Conservation (phyloP, 208 protist genomes). For the Naegleria gruberi region DNA sequence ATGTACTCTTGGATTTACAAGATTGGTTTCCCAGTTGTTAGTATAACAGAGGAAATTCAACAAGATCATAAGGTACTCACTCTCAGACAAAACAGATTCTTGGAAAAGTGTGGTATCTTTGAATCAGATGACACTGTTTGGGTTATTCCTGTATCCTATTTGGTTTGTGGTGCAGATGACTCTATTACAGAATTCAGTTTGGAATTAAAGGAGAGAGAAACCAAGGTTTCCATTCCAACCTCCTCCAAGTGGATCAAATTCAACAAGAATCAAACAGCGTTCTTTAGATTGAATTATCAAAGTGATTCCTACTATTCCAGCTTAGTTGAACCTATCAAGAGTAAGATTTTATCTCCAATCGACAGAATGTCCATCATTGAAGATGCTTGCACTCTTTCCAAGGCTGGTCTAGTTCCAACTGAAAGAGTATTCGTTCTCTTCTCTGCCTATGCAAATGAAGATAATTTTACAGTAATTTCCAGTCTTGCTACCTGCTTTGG, state of each 20-base stretch:
- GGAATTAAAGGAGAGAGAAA: background rate
- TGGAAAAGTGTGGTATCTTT: background rate
- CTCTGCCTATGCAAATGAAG: background rate
- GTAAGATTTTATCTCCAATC: background rate
- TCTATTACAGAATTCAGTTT: background rate
- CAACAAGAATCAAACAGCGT: background rate
- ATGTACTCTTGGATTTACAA: conserved; percentile 10
- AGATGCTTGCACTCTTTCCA: background rate
- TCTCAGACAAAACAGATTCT: background rate
- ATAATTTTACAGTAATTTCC: background rate
- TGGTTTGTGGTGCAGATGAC: background rate
- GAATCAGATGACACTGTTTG: background rate
- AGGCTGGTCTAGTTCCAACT: background rate
- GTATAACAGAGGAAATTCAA: background rate
- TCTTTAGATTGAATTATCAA: background rate
- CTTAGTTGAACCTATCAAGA: background rate
- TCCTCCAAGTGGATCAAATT: conserved; percentile 13
- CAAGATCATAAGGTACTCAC: background rate
- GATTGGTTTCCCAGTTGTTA: conserved; percentile 21
- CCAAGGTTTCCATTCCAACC: background rate
- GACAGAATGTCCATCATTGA: conserved; percentile 11
- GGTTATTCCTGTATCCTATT: background rate
- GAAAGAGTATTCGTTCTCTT: background rate
- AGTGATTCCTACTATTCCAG: background rate
- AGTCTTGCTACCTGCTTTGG: background rate